A percentile compares a stretch with the other conserved stretches of the same genome.
phyloP scores from a whole-genome alignment of 148 eudicot species.

The Rhododendron molle region DNA sequence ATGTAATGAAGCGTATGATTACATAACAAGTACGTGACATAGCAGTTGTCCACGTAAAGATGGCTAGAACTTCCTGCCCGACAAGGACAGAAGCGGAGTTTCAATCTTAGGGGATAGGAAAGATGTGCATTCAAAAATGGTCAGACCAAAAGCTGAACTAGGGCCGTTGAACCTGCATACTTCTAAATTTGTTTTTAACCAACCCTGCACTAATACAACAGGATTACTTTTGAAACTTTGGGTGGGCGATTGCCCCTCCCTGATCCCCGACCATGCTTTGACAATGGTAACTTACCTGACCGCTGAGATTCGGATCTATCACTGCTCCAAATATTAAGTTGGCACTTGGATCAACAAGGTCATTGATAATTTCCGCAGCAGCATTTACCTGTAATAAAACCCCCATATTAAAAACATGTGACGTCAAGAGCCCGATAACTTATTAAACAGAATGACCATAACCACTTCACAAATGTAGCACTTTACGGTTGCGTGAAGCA shows the following conservation, averaged over 20 bases:
- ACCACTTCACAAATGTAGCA: neutral
- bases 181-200: neutral
- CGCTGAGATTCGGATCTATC: constrained; percentile 81
- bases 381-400: constrained; percentile 74
- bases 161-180: neutral
- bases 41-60: neutral
- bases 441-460: neutral
- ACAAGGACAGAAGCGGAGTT: neutral
- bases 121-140: neutral
- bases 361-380: constrained; percentile 98
- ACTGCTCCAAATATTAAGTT: constrained; percentile 97
- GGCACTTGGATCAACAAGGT: constrained; percentile 97
- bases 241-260: neutral
- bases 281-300: constrained; percentile 59
- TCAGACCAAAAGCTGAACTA: neutral
- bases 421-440: neutral
- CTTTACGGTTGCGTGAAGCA: neutral
- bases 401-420: neutral
- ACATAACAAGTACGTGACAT: neutral
- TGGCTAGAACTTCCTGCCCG: neutral
- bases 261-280: neutral
- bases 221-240: neutral
- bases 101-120: neutral
- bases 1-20: neutral
- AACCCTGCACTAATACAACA: neutral